phyloP scores from a whole-genome alignment of 1,139 yeast species.

The Candida sp. region DNA sequence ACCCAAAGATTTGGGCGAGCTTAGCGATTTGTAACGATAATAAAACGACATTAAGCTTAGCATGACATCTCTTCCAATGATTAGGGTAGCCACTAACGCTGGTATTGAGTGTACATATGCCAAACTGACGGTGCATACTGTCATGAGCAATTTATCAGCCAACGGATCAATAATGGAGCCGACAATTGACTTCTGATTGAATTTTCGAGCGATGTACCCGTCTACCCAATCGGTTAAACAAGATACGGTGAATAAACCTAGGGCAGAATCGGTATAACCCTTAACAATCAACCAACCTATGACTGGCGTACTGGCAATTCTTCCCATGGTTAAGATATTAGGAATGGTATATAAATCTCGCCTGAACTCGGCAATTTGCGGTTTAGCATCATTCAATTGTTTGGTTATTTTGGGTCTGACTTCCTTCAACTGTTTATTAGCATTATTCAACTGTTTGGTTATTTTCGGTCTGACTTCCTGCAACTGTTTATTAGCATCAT shows the following conservation, averaged over 20 bases:
- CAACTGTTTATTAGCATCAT: slow-evolving; percentile 1
- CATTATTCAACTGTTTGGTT: not conserved
- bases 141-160: slow-evolving; percentile 92
- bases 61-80: slow-evolving; percentile 81
- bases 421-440: not conserved
- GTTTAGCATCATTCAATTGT: slow-evolving; percentile 1
- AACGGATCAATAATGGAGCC: slow-evolving; percentile 94
- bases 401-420: slow-evolving; percentile 1
- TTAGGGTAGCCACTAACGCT: slow-evolving; percentile 61
- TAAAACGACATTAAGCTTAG: slow-evolving; percentile 75
- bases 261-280: slow-evolving; percentile 59
- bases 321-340: slow-evolving; percentile 73
- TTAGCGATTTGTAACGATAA: slow-evolving; percentile 71
- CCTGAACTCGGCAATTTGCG: slow-evolving; percentile 2
- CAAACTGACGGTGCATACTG: slow-evolving; percentile 75
- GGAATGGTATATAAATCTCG: slow-evolving; percentile 71
- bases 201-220: slow-evolving; percentile 84
- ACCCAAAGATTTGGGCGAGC: slow-evolving; percentile 68
- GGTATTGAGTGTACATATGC: slow-evolving; percentile 71
- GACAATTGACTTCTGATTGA: slow-evolving; percentile 71
- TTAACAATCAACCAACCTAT: slow-evolving; percentile 75
- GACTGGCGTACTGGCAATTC: slow-evolving; percentile 77
- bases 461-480: not conserved
- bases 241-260: slow-evolving; percentile 75
- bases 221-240: slow-evolving; percentile 90